These are phyloP conservation scores for Ogataea zsoltii DNA, from an alignment of 805 yeast species.

Conservation along the genomic window DNA sequence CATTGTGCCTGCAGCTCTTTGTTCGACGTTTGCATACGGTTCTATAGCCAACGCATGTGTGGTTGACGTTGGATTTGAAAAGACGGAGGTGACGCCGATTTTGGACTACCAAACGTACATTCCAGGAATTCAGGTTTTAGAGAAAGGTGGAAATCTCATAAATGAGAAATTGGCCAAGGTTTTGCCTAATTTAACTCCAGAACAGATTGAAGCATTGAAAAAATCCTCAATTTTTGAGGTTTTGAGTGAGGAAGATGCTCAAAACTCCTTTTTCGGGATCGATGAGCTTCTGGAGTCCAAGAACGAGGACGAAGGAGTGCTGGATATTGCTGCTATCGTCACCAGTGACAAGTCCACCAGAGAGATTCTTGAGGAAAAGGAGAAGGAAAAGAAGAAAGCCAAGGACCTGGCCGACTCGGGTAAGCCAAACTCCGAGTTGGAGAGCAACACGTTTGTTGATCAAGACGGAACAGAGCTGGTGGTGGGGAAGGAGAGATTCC, in stretches of 20 bases:
- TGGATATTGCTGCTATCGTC: conserved; percentile 89
- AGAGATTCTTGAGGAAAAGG: conserved; percentile 38
- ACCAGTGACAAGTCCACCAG: conserved; percentile 69
- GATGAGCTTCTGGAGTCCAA: conserved; percentile 41
- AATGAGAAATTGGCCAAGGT: conserved; percentile 50
- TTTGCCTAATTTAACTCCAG: conserved; percentile 57
- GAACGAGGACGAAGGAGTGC: conserved; percentile 64
- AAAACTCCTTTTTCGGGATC: conserved; percentile 60
- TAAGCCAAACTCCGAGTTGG: conserved; percentile 64
- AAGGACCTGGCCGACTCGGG: conserved; percentile 11
- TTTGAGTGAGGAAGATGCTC: conserved; percentile 63
- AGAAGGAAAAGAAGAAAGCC: conserved; percentile 22
- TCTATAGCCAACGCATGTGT: conserved; percentile 64
- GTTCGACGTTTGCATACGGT: conserved; percentile 74
- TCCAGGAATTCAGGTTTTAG: conserved; percentile 41
- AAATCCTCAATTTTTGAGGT: conserved; percentile 77
- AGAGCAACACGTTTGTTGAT: conserved; percentile 71
- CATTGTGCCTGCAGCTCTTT: conserved; percentile 65
- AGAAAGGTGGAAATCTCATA: conserved; percentile 66
- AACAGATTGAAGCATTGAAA: conserved; percentile 76
- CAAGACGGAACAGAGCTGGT: conserved; percentile 51
- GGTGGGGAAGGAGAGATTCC: conserved; percentile 90
- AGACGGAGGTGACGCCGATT: conserved; percentile 80
- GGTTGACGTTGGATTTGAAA: conserved; percentile 76
- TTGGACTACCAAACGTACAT: conserved; percentile 65